Base-by-base conservation (phyloP, 495 filamentous ascomycete species). In the Podospora fimiseda region DNA sequence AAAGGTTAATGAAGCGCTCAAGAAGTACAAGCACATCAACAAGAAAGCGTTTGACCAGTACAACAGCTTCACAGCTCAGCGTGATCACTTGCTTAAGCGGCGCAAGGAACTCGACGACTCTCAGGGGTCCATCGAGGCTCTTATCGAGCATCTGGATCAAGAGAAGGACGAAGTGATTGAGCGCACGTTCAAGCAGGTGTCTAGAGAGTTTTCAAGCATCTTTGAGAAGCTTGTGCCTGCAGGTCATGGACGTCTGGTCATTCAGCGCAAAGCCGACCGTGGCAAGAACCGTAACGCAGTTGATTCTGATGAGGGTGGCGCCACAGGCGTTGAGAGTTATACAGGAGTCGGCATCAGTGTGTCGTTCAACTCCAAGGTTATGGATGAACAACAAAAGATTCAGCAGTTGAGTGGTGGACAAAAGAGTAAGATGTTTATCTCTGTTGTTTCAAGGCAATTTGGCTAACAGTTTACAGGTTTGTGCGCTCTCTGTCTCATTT, bases 31-130 rank as follows among this genome's bases (percentile, higher is more conserved):
- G 30, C 88, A 95, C 61, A 89, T 99, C 64, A 99, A 99, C 79
- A 99, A 97, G 73, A 99, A 99, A 68, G 93, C 93, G 0, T 95
- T 96, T 57, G 94, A 99, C 68, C 93, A 99, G 68, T 97, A 96
- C 76, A 92, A 90, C 71, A 94, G 83, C 69, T 97, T 97, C 70
- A 96, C 92, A 16, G 86, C 83, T 50, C 89, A 96, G 66, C 85
- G 92, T 4, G 89, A 95, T 43, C 83, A 81, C 3, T 76, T 99
- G 7, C 84, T 84, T 0, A 85, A 86, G 55, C 86, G 93, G 43
- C 79, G 90, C 15, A 78, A 82, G 55, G 93, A 97, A 66, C 81
- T 99, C 20, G 89, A 94, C 54, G 81, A 79, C 2, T 87, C 83
- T 5, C 89, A 94, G 55, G 75, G 73, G 23, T 88, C 87, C 2